Percentiles rank a stretch among this genome's conserved stretches.
Evolutionary conservation across 345 rosid genomes (phyloP).

Genomic region (Aquilaria malaccensis): DNA sequence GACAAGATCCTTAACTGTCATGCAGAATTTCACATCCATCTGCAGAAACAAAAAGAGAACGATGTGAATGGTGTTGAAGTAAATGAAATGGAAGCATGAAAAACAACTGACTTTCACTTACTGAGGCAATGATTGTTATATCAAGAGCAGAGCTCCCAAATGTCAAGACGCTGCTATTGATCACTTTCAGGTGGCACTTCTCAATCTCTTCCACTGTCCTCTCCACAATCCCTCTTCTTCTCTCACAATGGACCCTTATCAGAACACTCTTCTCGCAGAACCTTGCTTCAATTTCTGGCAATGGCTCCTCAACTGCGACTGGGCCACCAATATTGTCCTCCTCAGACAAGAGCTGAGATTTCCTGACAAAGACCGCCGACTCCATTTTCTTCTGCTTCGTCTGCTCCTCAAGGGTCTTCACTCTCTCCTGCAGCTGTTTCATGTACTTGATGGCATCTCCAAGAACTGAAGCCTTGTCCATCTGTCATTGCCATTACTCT

Average conservation of each 20-base stretch:
- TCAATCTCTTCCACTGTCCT: constrained; percentile 60
- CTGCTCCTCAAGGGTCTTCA: constrained; percentile 63
- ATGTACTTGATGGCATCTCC: constrained; percentile 79
- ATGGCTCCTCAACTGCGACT: constrained; percentile 14
- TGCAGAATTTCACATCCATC: constrained; percentile 62
- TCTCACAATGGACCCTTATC: constrained; percentile 69
- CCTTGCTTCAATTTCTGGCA: constrained; percentile 86
- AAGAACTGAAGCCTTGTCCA: constrained; percentile 94
- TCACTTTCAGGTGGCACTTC: constrained; percentile 43
- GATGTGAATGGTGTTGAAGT: background rate
- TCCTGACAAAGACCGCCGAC: constrained; percentile 66
- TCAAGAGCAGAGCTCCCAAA: constrained; percentile 67
- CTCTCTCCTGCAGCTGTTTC: constrained; percentile 74
- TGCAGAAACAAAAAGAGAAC: constrained; percentile 19
- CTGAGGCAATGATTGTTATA: constrained; percentile 60
- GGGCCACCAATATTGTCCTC: constrained; percentile 21
- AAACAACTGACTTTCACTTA: too few species aligned
- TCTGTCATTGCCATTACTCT: constrained; percentile 23
- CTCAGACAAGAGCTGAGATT: constrained; percentile 46
- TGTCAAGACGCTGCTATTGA: constrained; percentile 53
- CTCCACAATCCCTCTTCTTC: constrained; percentile 52
- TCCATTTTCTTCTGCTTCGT: constrained; percentile 56
- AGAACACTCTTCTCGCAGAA: constrained; percentile 61
- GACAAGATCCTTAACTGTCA: constrained; percentile 62
- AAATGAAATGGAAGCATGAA: background rate